Evolutionary conservation across 1,139 yeast species (phyloP), one percentile per base, ranked within the genome.

Genomic region (Kurtzmaniella natalensis): DNA sequence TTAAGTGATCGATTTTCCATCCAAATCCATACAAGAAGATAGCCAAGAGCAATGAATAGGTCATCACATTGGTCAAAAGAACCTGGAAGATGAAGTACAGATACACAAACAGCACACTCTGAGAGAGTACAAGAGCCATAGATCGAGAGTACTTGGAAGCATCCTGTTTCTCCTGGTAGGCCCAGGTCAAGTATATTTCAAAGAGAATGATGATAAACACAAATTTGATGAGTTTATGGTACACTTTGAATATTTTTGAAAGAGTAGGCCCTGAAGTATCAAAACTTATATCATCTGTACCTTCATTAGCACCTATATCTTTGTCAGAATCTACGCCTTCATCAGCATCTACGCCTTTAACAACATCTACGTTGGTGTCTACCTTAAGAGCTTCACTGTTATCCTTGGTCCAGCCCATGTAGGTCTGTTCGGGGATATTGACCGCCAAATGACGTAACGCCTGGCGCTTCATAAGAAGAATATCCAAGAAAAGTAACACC

Each of bases 111-210:
- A 70, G 50, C 3, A 79, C 73, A 2, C 70, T 61, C 33, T 71
- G 67, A 3, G 48, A 39, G 23, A 80, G 57, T 1, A 81, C 61
- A 25, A 47, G 57, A 14, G 44, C 36, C 45, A 59, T 50, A 10
- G 53, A 38, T 20, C 47, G 23, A 5, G 61, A 53, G 34, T 57
- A 64, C 14, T 34, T 41, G 21, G 50, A 14, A 4, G 14, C 26
- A 7, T 9, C 46, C 32, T 67, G 74, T 43, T 76, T 77, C 53
- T 92, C 98, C 42, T 84, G 89, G 34, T 82, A 77, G 0, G 95
- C 95, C 97, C 98, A 92, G 1, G 78, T 79, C 34, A 92, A 60
- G 51, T 92, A 94, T 7, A 92, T 94, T 44, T 92, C 96, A 47
- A 89, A 87, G n/a, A 94, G 66, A 0, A 86, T 62, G 36, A 84